Conservation (phyloP, 2,329 filamentous ascomycete species). For the Beauveria asiatica region DNA sequence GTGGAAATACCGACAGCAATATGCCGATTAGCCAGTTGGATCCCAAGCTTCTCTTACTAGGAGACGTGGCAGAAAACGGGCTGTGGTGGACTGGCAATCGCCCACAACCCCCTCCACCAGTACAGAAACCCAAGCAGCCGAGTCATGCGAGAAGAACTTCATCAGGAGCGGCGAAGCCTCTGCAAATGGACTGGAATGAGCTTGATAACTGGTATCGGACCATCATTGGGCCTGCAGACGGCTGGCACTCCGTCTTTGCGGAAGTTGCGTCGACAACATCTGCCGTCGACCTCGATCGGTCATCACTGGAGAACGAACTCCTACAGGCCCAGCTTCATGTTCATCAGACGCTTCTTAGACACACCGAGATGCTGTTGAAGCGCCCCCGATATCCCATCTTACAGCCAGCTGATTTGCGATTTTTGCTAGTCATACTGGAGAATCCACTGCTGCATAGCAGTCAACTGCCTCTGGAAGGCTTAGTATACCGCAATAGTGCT, state of each 20-base stretch:
- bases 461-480: conserved; percentile 31
- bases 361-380: conserved; percentile 70
- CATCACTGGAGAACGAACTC: conserved; percentile 38
- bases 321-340: conserved; percentile 57
- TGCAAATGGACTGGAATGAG: conserved; percentile 67
- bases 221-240: conserved; percentile 57
- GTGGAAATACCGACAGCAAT: conserved; percentile 15
- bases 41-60: conserved; percentile 64
- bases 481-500: conserved; percentile 24
- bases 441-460: conserved; percentile 64
- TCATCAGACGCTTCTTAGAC: conserved; percentile 64
- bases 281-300: conserved; percentile 28
- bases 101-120: not conserved
- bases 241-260: conserved; percentile 55
- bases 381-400: conserved; percentile 63
- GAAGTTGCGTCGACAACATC: conserved; percentile 30
- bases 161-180: conserved; percentile 31
- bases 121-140: conserved; percentile 1
- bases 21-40: conserved; percentile 49
- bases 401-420: conserved; percentile 63
- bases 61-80: conserved; percentile 72
- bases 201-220: conserved; percentile 66
- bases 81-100: conserved; percentile 67
- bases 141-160: not conserved
- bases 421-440: conserved; percentile 66